phyloP scores from a whole-genome alignment of 371 early-diverging fungal genomes.

The Catenaria anguillulae region DNA sequence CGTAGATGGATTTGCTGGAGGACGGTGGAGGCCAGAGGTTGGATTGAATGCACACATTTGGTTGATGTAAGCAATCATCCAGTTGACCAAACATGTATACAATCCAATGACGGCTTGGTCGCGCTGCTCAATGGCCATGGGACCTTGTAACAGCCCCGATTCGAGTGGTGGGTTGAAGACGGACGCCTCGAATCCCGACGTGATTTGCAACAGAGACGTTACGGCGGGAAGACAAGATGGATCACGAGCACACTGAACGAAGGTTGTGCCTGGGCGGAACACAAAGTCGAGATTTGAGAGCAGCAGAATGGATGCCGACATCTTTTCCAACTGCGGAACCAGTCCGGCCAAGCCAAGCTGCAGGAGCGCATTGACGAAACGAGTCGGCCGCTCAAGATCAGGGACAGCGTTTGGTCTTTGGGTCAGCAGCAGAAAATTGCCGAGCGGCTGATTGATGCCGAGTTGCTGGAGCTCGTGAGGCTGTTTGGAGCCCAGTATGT shows the following conservation, averaged over 20 bases:
- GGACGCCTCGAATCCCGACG: not conserved
- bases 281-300: not conserved
- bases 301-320: not conserved
- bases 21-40: not conserved
- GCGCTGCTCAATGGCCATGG: not conserved
- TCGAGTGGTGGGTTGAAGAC: not conserved
- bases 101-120: not conserved
- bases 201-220: not conserved
- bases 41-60: not conserved
- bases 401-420: too few species aligned
- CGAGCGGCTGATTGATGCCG: not conserved
- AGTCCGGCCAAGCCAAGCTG: not conserved
- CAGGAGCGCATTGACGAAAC: not conserved
- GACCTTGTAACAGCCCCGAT: not conserved
- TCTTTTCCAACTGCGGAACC: not conserved
- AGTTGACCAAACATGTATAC: not conserved
- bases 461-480: not conserved
- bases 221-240: not conserved
- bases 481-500: not conserved
- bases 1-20: too few species aligned
- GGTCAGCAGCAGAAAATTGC: too few species aligned
- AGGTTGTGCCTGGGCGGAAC: not conserved
- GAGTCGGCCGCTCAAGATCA: not conserved
- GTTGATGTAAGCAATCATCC: not conserved
- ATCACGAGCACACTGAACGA: not conserved